Evolutionary conservation across 305 asterid genomes (phyloP), one percentile per base, ranked within the genome.

Genomic region (Fraxinus ornus): DNA sequence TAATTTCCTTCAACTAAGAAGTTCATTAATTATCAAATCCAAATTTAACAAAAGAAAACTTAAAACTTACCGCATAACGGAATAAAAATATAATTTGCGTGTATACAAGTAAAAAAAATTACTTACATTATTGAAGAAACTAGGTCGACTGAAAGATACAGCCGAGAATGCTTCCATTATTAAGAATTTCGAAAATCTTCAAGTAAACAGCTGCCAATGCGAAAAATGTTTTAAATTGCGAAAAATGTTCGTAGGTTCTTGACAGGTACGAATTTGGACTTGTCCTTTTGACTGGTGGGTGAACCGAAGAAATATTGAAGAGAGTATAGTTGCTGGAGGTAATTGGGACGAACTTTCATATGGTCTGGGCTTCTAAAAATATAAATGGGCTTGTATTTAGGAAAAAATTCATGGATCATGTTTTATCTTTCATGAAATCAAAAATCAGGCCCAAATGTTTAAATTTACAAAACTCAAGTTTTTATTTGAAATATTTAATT

Each of bases 131-230:
- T 76, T 81, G 88, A 80, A 79, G 79, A 90, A 83, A 71, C 62
- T 80, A 41, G 88, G 82, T 22, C 83, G 86, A 83, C 66, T 85
- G 32, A 84, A 73, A 78, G 81, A 47, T 82, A 87, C 66, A 60
- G 89, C 85, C 36, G 92, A 78, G n/a, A 89, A 81, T 22, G 86
- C 89, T 82, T 86, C 93, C 97, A 91, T 92, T 64, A 13, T 30
- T 66, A 2, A 68, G 37, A 13, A 28, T 26, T 44, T 82, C 82
- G 44, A 72, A 79, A 68, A 73, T 79, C 13, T 79, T 64, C 86
- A 1, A 68, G 37, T 81, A 86, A 79, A 87, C 85, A 77, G 85
- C 89, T 86, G 83, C 89, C 72, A 79, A 80, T 75, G 68, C 26
- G 30, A 28, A 28, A 24, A 24, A 24, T 24, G 26, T 1, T 24